Base-by-base conservation (phyloP, 495 filamentous ascomycete genomes). In the Penicillium pulvis region DNA sequence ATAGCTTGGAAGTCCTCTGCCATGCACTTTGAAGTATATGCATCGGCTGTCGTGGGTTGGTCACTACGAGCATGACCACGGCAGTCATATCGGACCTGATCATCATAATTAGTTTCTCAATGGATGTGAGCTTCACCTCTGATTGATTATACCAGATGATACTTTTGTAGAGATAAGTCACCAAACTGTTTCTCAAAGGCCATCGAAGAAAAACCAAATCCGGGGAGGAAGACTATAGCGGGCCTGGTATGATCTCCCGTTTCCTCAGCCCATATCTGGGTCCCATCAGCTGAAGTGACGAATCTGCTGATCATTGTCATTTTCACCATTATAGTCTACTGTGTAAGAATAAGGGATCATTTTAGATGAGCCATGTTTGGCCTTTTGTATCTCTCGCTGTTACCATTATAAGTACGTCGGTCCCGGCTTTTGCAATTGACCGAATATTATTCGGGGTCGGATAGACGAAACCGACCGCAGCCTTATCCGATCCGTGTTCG, bases 121-220 rank as follows among this genome's bases (percentile, higher is more conserved):
- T 50, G 24, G 6, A 26, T 2, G 26, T 33, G n/a, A 26, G 5
- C 6, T 30, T 3, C 26, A 19, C 11, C 11, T 26, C 4, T 16
- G 26, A 26, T 30, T 3, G 8, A 16, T n/a, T 24, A 11, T 50
- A 50, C 47, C 19, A 50, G 19, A 28, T 50, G 19, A 30, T 28
- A 16, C n/a, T 23, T 20, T 16, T 30, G 20, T 50, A 26, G 2
- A 4, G 12, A 26, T n/a, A 14, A 6, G 28, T 50, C 23, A 11
- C 20, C 10, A n/a, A 50, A 50, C 28, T 50, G 47, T 6, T 50
- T 50, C 24, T 50, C 47, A 31, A 50, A 50, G n/a, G 47, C 47
- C n/a, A 50, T 33, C 11, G 20, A 26, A n/a, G 20, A 26, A 24
- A 50, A 30, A 9, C 47, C 47, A 33, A 50, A 50, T 2, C 19